phyloP scores from a whole-genome alignment of 2,329 filamentous ascomycete species.

The Ceratocystis eucalypticola region DNA sequence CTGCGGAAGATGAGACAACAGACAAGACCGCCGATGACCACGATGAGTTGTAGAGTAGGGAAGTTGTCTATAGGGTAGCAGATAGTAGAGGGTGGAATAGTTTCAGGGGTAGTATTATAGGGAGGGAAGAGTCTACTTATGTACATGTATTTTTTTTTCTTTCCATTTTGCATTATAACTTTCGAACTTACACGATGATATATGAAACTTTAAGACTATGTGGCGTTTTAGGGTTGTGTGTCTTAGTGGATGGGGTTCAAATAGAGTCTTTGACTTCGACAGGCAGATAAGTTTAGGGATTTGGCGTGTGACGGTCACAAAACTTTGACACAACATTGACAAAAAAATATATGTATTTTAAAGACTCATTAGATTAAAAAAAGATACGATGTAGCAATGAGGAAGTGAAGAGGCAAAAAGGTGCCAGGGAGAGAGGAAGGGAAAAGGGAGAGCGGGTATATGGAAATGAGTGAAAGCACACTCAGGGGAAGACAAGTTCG shows the following conservation, averaged over 20 bases:
- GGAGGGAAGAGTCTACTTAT: background rate
- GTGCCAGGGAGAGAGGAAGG: no score
- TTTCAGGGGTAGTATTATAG: no score
- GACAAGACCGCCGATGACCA: constrained; percentile 33
- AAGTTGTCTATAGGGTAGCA: no score
- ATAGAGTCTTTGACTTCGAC: background rate
- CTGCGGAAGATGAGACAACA: constrained; percentile 26
- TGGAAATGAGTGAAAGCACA: background rate
- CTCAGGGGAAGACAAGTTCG: no score
- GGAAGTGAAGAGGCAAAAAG: background rate
- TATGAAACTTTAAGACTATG: background rate
- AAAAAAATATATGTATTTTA: background rate
- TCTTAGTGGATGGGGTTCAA: background rate
- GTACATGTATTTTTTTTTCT: background rate
- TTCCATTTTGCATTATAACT: background rate
- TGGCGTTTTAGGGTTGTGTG: background rate
- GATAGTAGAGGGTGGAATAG: no score
- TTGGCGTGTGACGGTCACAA: no score
- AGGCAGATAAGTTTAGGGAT: background rate
- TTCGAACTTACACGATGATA: background rate
- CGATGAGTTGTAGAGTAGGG: constrained; percentile 21
- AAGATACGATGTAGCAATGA: background rate
- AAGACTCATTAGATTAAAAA: constrained; percentile 2
- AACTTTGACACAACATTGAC: background rate
- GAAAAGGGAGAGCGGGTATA: background rate